phyloP scores from a whole-genome alignment of 306 rosid genomes.

The Ziziphus jujuba region DNA sequence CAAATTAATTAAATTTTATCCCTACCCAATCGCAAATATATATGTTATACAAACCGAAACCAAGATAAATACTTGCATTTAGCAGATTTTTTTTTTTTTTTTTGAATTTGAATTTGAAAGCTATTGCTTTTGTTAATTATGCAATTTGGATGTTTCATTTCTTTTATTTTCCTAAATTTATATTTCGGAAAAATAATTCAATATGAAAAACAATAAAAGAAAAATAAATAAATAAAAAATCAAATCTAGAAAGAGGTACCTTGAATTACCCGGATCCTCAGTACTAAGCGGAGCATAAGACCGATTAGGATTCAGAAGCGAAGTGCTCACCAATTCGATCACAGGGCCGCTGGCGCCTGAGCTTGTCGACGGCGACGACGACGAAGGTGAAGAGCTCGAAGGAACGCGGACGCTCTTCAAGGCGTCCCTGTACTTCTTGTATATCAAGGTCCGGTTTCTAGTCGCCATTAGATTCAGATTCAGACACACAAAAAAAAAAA shows the following conservation, averaged over 20 bases:
- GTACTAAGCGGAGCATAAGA: slow-evolving; percentile 90
- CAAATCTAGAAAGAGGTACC: slow-evolving; percentile 45
- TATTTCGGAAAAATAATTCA: not conserved
- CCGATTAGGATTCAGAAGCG: slow-evolving; percentile 77
- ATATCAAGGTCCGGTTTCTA: slow-evolving; percentile 33
- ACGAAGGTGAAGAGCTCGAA: slow-evolving; percentile 35
- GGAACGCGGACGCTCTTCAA: slow-evolving; percentile 83
- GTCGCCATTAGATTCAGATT: slow-evolving; percentile 43
- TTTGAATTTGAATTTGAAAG: too few relatives aligned
- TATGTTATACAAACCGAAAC: too few relatives aligned
- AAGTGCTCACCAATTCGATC: slow-evolving; percentile 80
- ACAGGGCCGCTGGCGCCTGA: slow-evolving; percentile 65
- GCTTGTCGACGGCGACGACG: slow-evolving; percentile 42
- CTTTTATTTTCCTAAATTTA: not conserved
- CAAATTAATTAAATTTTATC: too few relatives aligned
- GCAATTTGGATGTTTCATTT: not conserved
- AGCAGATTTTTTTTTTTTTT: too few relatives aligned
- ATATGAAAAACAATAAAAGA: not conserved
- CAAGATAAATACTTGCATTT: too few relatives aligned
- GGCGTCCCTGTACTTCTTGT: slow-evolving; percentile 37
- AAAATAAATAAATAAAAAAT: not conserved
- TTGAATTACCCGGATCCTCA: slow-evolving; percentile 85
- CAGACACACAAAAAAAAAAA: not conserved
- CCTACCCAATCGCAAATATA: too few relatives aligned
- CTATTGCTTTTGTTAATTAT: not conserved